Evolutionary conservation across 768 basidiomycete species (phyloP).

Genomic region (Trametes meyenii): DNA sequence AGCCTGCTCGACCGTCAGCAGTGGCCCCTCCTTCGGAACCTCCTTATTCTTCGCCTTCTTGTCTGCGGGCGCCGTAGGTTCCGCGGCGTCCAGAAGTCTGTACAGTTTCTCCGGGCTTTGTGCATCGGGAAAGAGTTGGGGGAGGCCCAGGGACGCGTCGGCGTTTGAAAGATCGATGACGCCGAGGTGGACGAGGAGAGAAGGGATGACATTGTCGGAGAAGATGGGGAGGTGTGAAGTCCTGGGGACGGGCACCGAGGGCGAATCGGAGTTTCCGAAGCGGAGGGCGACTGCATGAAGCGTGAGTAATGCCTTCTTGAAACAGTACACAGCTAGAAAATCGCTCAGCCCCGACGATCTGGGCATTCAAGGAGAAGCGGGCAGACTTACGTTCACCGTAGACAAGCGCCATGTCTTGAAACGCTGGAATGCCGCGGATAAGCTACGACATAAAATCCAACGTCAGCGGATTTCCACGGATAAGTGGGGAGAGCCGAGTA

Average conservation of each 20-base stretch:
- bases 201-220: conserved; percentile 82
- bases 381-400: conserved; percentile 58
- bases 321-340: conserved; percentile 73
- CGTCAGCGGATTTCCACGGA: neutral
- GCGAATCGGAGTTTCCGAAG: conserved; percentile 57
- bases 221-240: conserved; percentile 67
- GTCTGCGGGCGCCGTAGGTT: conserved; percentile 11
- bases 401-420: conserved; percentile 75
- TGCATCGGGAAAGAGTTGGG: conserved; percentile 52
- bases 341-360: neutral
- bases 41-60: conserved; percentile 20
- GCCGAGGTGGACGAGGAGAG: conserved; percentile 77
- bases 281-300: conserved; percentile 68
- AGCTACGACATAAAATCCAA: conserved; percentile 48
- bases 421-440: conserved; percentile 76
- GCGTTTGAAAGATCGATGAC: conserved; percentile 65
- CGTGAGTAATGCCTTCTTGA: conserved; percentile 89
- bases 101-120: conserved; percentile 42
- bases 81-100: conserved; percentile 42
- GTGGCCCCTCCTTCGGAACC: conserved; percentile 50
- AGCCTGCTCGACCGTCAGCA: conserved; percentile 61
- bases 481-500: conserved; percentile 1
- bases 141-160: conserved; percentile 43
- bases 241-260: conserved; percentile 53
- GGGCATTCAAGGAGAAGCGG: neutral